phyloP scores from a whole-genome alignment of 2,329 filamentous ascomycete genomes.

The Pyrenophora tritici-repentis region DNA sequence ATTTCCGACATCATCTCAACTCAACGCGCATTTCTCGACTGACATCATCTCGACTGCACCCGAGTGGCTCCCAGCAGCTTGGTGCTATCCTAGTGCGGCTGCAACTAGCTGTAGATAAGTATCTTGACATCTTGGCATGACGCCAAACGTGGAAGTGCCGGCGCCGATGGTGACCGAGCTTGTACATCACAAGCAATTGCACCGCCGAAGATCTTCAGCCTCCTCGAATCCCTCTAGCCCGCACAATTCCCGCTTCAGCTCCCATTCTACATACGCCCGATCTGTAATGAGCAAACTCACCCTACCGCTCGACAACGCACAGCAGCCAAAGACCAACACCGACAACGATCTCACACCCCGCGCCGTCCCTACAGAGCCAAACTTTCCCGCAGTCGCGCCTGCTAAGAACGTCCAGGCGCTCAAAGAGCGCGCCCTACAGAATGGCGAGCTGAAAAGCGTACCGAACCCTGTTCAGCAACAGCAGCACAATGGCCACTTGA shows the following conservation, averaged over 20 bases:
- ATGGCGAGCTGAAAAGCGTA: slow-evolving; percentile 39
- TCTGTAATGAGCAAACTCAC: slow-evolving; percentile 54
- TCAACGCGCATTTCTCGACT: too few relatives aligned
- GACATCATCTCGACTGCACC: not conserved
- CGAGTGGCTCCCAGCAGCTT: not conserved
- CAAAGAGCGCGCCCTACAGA: slow-evolving; percentile 28
- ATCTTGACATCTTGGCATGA: slow-evolving; percentile 12
- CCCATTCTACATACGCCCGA: slow-evolving; percentile 57
- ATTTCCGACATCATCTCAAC: not conserved
- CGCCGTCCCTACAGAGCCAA: slow-evolving; percentile 15
- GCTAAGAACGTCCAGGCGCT: slow-evolving; percentile 32
- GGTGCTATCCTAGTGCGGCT: slow-evolving; percentile 6
- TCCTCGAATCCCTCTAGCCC: slow-evolving; percentile 15
- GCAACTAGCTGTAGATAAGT: slow-evolving; percentile 5
- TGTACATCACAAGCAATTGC: slow-evolving; percentile 17
- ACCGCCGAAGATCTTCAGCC: slow-evolving; percentile 23
- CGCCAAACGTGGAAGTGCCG: slow-evolving; percentile 21
- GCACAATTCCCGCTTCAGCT: slow-evolving; percentile 42
- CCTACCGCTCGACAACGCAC: slow-evolving; percentile 28
- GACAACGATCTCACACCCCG: slow-evolving; percentile 28
- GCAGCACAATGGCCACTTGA: slow-evolving; percentile 21
- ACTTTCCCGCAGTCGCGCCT: slow-evolving; percentile 15
- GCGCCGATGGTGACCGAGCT: slow-evolving; percentile 22
- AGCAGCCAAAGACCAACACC: slow-evolving; percentile 12
- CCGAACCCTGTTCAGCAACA: slow-evolving; percentile 16